Evolutionary conservation across 1,284 basidiomycete species (phyloP).

Genomic region (Malassezia sp.): DNA sequence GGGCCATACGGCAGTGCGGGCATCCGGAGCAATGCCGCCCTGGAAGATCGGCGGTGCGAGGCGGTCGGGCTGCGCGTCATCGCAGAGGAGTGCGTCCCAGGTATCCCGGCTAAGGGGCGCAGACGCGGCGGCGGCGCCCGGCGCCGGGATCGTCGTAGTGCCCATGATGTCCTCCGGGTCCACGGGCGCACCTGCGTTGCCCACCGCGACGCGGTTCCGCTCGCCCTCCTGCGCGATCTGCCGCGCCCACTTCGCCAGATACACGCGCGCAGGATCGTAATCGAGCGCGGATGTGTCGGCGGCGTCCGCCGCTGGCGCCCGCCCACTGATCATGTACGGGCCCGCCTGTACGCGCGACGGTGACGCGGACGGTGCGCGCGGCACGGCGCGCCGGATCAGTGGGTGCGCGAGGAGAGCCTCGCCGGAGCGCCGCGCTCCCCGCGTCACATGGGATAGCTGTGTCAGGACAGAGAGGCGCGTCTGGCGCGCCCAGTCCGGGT

Average conservation of each 20-base stretch:
- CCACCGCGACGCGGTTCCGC: conserved; percentile 16
- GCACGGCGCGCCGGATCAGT: conserved; percentile 24
- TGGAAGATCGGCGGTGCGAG: conserved; percentile 32
- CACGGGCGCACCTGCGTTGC: conserved; percentile 15
- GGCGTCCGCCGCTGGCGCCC: conserved; percentile 21
- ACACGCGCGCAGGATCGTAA: conserved; percentile 89
- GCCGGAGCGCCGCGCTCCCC: conserved; percentile 30
- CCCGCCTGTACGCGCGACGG: conserved; percentile 38
- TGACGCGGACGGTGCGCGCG: conserved; percentile 26
- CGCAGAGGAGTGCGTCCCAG: conserved; percentile 27
- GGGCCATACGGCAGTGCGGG: conserved; percentile 60
- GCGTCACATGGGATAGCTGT: conserved; percentile 38
- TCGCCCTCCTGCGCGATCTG: conserved; percentile 57
- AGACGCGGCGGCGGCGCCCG: not conserved
- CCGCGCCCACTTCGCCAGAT: conserved; percentile 89
- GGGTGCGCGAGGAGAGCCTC: conserved; percentile 34
- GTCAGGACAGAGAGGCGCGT: conserved; percentile 37
- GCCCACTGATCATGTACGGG: conserved; percentile 19
- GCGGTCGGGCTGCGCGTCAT: conserved; percentile 11
- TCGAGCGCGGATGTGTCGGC: conserved; percentile 50
- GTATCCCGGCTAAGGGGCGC: conserved; percentile 18
- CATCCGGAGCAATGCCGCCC: conserved; percentile 23
- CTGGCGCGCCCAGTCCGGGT: conserved; percentile 34
- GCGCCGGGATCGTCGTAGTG: conserved; percentile 6
- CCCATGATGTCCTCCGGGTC: conserved; percentile 4